These are phyloP conservation scores for Cercophora newfieldiana DNA, from an alignment of 495 filamentous ascomycete species.

Conservation along the genomic window DNA sequence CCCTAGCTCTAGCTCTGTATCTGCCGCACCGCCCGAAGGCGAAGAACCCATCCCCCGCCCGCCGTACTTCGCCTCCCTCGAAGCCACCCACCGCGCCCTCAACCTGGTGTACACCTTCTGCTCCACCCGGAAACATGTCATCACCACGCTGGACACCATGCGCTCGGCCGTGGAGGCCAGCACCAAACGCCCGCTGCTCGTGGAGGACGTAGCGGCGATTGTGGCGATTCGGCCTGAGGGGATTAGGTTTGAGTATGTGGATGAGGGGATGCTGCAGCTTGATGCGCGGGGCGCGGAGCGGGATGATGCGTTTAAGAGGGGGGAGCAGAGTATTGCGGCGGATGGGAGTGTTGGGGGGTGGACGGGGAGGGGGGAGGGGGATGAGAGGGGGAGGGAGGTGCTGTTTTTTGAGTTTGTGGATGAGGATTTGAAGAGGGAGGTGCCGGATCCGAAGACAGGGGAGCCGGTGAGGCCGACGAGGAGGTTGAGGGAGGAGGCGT, in stretches of 20 bases:
- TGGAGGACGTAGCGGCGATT: constrained; percentile 81
- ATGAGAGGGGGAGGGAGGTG: constrained; percentile 57
- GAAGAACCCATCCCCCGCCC: constrained; percentile 61
- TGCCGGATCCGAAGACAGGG: constrained; percentile 66
- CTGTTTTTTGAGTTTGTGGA: constrained; percentile 92
- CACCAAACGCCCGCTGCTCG: constrained; percentile 63
- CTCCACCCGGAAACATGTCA: constrained; percentile 85
- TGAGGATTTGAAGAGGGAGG: constrained; percentile 83
- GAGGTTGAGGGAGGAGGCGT: constrained; percentile 69
- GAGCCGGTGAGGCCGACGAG: constrained; percentile 64
- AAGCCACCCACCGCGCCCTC: constrained; percentile 77
- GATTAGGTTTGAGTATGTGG: constrained; percentile 83
- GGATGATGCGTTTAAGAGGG: constrained; percentile 52
- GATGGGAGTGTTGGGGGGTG: constrained; percentile 52
- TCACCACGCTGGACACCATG: constrained; percentile 88
- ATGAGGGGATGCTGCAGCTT: constrained; percentile 75
- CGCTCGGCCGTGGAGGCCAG: constrained; percentile 82
- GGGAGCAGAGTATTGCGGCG: constrained; percentile 43
- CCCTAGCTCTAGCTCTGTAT: not conserved
- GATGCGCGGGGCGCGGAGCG: constrained; percentile 67
- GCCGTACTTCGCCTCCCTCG: constrained; percentile 66
- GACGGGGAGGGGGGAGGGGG: constrained; percentile 34
- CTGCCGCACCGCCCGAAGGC: not conserved
- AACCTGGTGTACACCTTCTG: constrained; percentile 95
- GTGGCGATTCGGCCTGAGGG: constrained; percentile 73